Evolutionary conservation across 805 yeast genomes (phyloP), one percentile per base, ranked within the genome.

Genomic region (Candida odintsovae): DNA sequence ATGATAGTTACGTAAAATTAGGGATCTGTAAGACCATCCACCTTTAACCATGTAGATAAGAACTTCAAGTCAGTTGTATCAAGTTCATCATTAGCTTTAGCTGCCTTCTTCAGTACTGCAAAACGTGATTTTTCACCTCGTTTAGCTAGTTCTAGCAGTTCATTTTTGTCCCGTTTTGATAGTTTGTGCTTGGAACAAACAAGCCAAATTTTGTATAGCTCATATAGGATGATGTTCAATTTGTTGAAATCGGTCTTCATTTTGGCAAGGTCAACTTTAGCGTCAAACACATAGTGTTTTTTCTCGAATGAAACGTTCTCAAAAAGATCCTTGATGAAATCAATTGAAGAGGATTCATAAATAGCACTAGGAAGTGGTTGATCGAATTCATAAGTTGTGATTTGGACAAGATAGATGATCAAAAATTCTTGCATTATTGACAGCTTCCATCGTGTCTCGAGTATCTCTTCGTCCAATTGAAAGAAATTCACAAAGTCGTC

Each of bases 401-500:
- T 29, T 19, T 54, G 56, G 2, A 50, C 53, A 25, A 59, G 31
- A 7, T 44, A 40, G 26, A 41, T 15, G 1, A 42, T 19, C 1
- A 54, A n/a, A 5, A 45, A 20, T 13, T 51, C 44, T 12, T 41
- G 39, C 36, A 52, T 33, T 2, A 51, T 18, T 7, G 38, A 8
- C 0, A 46, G 21, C 18, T 45, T 47, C 23, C 45, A 42, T 10
- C n/a, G 6, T 19, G 46, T 45, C 3, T 46, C 18, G 1, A 55
- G 18, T 11, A 55, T 55, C 5, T 42, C 45, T 15, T 19, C n/a
- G 8, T 45, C 21, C 13, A 53, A 25, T 12, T 44, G 41, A 35
- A 51, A 50, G 43, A 54, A 57, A 20, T 50, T 48, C 1, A 47
- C 3, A 33, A 53, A 35, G 26, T 57, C 60, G 10, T 51, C 45